Base-by-base conservation (phyloP, 129 eudicot genomes). In the Ambrosia trifida region DNA sequence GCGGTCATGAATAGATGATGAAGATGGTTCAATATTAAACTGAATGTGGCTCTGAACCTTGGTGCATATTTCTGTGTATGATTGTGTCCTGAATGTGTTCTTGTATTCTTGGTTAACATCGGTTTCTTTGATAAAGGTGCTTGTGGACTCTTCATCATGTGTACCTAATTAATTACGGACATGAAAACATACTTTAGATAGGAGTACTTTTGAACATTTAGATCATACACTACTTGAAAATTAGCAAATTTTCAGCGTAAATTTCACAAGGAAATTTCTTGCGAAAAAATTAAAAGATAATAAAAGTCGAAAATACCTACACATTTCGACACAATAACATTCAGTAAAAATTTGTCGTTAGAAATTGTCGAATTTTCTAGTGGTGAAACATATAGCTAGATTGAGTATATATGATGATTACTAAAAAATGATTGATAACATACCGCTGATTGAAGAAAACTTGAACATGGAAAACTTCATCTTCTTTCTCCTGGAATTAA, bases 11-110 rank as follows among this genome's bases (percentile, higher is more conserved):
- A 77, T 19, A n/a, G 93, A 79, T 9, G 85, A 77, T 0, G 82
- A 70, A 2, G 83, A 64, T 4, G 69, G 53, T 35, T 20, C 47
- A 4, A 4, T 28, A 17, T 44, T 67, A 12, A 72, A 73, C 18
- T 58, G 80, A 43, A 87, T 11, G 24, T 85, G 88, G 58, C 51
- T 81, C 33, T 88, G 83, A 66, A 86, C 80, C 72, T 83, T 83
- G 58, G 74, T 68, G 75, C 56, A 86, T 0, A 91, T 82, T 4
- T 91, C 94, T 7, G 57, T 66, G 76, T 84, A 91, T 4, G 97
- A 91, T 33, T 88, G 76, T 41, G 96, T 88, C 72, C 97, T 84
- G 41, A 91, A 82, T 8, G 89, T 92, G 35, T 82, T 77, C 66
- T 68, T 74, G 73, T 91, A 88, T 76, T 91, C 97, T 70, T 89